A percentile compares a stretch with the other conserved stretches of the same genome.
phyloP scores from a whole-genome alignment of 805 yeast genomes.

The Ogataea corticis region DNA sequence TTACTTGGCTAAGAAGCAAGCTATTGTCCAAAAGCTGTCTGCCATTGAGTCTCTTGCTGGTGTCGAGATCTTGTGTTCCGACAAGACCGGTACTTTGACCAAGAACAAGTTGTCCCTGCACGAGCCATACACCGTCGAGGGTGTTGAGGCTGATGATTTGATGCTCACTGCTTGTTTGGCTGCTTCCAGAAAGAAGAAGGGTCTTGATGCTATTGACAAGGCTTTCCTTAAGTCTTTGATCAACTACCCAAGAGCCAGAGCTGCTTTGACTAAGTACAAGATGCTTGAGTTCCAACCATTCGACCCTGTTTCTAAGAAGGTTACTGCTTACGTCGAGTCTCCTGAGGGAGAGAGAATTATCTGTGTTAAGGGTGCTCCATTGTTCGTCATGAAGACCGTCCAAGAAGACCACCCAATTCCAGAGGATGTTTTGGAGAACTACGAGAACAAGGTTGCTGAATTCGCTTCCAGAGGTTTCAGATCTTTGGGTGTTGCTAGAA shows the following conservation, averaged over 20 bases:
- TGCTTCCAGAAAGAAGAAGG: constrained; percentile 97
- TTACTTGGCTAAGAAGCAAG: constrained; percentile 94
- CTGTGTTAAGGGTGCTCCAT: constrained; percentile 98
- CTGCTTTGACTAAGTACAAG: constrained; percentile 89
- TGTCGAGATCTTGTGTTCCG: constrained; percentile 97
- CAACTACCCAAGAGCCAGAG: constrained; percentile 88
- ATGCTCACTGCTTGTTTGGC: constrained; percentile 98
- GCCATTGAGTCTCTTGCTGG: constrained; percentile 97
- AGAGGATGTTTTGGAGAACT: constrained; percentile 89
- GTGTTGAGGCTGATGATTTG: constrained; percentile 93
- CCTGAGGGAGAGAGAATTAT: constrained; percentile 94
- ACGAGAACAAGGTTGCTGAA: constrained; percentile 96
- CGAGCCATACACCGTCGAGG: constrained; percentile 97
- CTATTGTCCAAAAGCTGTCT: constrained; percentile 94
- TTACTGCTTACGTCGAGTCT: constrained; percentile 90
- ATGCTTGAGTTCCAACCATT: constrained; percentile 95
- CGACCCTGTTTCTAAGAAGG: constrained; percentile 97
- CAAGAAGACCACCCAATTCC: constrained; percentile 97
- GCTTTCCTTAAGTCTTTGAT: constrained; percentile 92
- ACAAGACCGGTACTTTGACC: constrained; percentile 97
- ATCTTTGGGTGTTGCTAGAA: constrained; percentile 97
- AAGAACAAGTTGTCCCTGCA: constrained; percentile 94
- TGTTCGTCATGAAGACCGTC: constrained; percentile 93
- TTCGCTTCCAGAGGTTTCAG: constrained; percentile 98
- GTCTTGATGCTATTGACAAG: constrained; percentile 95